A percentile compares a stretch with the other conserved stretches of the same genome.
These are phyloP conservation scores for Candida oleophila DNA, from an alignment of 805 yeast genomes.

Conservation along the genomic window DNA sequence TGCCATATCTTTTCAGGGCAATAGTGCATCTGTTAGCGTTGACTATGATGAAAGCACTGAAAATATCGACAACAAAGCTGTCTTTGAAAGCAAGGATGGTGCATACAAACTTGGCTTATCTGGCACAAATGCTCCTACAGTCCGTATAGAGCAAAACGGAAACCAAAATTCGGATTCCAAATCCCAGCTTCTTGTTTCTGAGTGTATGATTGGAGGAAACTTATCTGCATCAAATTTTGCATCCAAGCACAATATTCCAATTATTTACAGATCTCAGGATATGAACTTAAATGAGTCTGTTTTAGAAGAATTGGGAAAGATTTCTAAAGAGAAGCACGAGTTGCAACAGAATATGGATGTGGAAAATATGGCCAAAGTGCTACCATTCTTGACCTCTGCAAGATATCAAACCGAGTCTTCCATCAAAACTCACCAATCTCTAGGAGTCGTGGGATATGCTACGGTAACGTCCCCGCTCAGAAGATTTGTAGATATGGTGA, in stretches of 20 bases:
- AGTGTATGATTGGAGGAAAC: constrained; percentile 81
- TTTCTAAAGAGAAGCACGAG: constrained; percentile 17
- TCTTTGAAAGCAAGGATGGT: constrained; percentile 13
- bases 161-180: constrained; percentile 28
- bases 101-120: constrained; percentile 10
- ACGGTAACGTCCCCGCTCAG: constrained; percentile 89
- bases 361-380: constrained; percentile 42
- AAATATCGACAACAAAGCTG: constrained; percentile 4
- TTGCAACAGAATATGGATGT: constrained; percentile 21
- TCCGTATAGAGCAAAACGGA: constrained; percentile 12
- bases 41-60: constrained; percentile 6
- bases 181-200: constrained; percentile 71
- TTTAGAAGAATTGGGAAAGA: constrained; percentile 21
- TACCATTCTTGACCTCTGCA: constrained; percentile 53
- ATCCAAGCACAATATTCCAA: constrained; percentile 43
- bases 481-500: constrained; percentile 74
- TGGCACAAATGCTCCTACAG: constrained; percentile 4
- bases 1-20: constrained; percentile 15
- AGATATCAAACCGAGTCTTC: constrained; percentile 44
- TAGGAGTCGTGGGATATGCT: constrained; percentile 63
- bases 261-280: constrained; percentile 46
- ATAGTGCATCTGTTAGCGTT: constrained; percentile 15
- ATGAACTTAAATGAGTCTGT: constrained; percentile 24
- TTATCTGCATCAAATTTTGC: constrained; percentile 54
- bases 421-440: constrained; percentile 47